Percentiles rank a stretch among this genome's conserved stretches.
Conservation (phyloP, 345 rosid species). For the Hypericum androsaemum region DNA sequence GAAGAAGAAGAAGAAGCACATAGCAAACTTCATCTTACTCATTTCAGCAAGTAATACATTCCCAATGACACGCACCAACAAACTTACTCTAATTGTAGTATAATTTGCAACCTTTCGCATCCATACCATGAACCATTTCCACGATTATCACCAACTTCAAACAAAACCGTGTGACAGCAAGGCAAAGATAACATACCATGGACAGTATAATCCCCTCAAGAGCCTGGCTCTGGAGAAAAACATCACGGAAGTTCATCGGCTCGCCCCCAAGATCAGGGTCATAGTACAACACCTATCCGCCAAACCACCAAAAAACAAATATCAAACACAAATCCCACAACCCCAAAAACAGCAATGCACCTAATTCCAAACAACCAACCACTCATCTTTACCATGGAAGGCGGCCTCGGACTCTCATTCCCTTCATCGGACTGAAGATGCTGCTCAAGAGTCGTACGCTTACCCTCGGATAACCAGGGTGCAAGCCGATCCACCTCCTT, state of each 20-base stretch:
- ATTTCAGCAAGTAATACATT: no score
- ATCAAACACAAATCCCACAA: neutral
- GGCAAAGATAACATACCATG: constrained; percentile 41
- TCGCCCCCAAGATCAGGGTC: constrained; percentile 74
- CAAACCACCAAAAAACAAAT: constrained; percentile 10
- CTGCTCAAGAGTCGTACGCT: constrained; percentile 32
- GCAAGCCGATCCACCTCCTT: constrained; percentile 48
- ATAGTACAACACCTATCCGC: constrained; percentile 62
- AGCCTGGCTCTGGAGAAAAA: constrained; percentile 94
- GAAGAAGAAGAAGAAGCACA: no score
- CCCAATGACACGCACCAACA: no score
- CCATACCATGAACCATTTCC: no score
- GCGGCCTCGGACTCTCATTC: constrained; percentile 32
- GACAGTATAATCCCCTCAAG: constrained; percentile 78
- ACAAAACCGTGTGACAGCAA: neutral
- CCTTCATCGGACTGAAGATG: constrained; percentile 38
- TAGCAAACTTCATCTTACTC: no score
- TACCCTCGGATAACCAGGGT: constrained; percentile 31
- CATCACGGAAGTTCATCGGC: constrained; percentile 78
- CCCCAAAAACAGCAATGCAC: neutral
- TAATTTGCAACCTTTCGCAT: no score
- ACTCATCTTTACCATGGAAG: constrained; percentile 59
- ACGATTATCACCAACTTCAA: no score
- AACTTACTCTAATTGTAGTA: no score
- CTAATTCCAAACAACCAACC: constrained; percentile 8